Evolutionary conservation across 2,329 filamentous ascomycete genomes (phyloP).

Genomic region (Cordyceps farinosa): DNA sequence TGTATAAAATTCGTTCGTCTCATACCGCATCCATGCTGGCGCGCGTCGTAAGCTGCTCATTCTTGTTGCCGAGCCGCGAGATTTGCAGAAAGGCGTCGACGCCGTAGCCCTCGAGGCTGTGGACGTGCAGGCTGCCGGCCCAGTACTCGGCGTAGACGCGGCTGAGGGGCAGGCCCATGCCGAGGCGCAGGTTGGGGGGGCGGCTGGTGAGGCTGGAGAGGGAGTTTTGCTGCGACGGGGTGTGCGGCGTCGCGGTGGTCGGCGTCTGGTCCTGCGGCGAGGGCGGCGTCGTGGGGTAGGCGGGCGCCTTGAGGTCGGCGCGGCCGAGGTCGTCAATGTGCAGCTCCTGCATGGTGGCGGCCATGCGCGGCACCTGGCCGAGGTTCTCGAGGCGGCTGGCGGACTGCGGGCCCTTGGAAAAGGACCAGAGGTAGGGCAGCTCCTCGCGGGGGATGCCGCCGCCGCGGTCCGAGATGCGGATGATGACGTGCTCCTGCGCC

Average conservation of each 20-base stretch:
- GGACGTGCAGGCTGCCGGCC: constrained; percentile 87
- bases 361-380: constrained; percentile 80
- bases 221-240: constrained; percentile 50
- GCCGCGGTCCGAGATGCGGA: constrained; percentile 91
- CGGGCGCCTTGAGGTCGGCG: constrained; percentile 40
- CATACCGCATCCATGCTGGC: constrained; percentile 75
- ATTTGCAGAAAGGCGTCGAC: constrained; percentile 96
- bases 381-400: constrained; percentile 79
- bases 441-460: constrained; percentile 85
- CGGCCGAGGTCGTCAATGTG: constrained; percentile 42
- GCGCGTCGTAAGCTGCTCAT: constrained; percentile 81
- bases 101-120: constrained; percentile 92
- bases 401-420: constrained; percentile 84
- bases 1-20: background rate
- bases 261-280: constrained; percentile 5
- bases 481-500: constrained; percentile 89
- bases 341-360: constrained; percentile 88
- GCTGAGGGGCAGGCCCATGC: constrained; percentile 91
- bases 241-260: constrained; percentile 9
- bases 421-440: constrained; percentile 91
- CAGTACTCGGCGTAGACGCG: constrained; percentile 96
- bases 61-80: constrained; percentile 94
- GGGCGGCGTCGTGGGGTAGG: constrained; percentile 24
- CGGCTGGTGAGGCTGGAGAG: constrained; percentile 76
- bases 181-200: constrained; percentile 80